These are phyloP conservation scores for Sphaerosporella brunnea DNA, from an alignment of 495 filamentous ascomycete species.

Conservation along the genomic window DNA sequence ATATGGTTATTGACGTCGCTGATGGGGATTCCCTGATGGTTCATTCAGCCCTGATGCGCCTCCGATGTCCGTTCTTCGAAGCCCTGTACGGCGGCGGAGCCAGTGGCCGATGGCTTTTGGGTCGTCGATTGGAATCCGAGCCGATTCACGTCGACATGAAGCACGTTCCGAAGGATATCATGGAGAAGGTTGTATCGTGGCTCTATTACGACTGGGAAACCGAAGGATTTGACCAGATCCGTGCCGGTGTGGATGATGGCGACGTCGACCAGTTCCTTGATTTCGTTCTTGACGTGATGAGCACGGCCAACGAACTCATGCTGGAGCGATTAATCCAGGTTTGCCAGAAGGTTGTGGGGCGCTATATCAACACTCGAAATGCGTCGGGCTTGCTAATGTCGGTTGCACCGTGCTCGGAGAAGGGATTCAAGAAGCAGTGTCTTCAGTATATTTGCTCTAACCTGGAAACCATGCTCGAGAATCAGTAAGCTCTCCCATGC, in stretches of 20 bases:
- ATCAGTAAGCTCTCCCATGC: conserved; percentile 37
- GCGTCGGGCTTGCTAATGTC: conserved; percentile 67
- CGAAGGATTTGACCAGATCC: conserved; percentile 63
- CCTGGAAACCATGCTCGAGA: conserved; percentile 74
- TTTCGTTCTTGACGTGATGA: conserved; percentile 78
- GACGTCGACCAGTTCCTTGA: conserved; percentile 71
- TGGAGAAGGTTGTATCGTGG: conserved; percentile 61
- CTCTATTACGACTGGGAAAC: conserved; percentile 70
- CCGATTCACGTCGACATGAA: conserved; percentile 59
- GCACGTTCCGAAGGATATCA: conserved; percentile 53
- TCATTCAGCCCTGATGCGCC: conserved; percentile 62
- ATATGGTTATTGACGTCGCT: conserved; percentile 60
- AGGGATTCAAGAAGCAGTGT: conserved; percentile 70
- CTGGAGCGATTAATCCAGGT: conserved; percentile 75
- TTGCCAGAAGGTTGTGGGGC: conserved; percentile 75
- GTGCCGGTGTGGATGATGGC: conserved; percentile 45
- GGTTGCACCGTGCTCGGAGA: conserved; percentile 61
- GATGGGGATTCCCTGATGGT: conserved; percentile 45
- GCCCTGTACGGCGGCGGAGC: conserved; percentile 76
- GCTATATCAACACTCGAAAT: conserved; percentile 74
- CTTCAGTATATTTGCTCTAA: conserved; percentile 85
- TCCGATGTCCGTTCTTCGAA: conserved; percentile 81
- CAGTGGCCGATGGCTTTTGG: conserved; percentile 61
- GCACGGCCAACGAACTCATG: conserved; percentile 85
- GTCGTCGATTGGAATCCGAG: conserved; percentile 41